These are phyloP conservation scores for Quercus mongolica DNA, from an alignment of 306 rosid species.

Conservation along the genomic window DNA sequence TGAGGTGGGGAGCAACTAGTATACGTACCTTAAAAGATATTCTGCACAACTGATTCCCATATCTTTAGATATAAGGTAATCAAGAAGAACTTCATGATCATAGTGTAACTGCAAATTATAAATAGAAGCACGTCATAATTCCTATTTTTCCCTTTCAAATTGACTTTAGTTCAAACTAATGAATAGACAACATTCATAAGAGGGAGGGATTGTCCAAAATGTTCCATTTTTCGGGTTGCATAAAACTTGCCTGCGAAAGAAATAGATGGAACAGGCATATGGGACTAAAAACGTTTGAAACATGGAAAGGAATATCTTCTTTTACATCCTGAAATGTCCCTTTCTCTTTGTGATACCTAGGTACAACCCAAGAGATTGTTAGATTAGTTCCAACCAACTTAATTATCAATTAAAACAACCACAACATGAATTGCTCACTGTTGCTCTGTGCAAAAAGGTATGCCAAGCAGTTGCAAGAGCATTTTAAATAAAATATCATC, in stretches of 20 bases:
- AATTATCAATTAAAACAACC: constrained; percentile 8
- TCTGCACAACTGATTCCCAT: constrained; percentile 80
- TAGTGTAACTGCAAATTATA: constrained; percentile 71
- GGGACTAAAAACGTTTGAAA: constrained; percentile 64
- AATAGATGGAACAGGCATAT: constrained; percentile 74
- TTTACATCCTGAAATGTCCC: constrained; percentile 34
- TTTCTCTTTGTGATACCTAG: constrained; percentile 43
- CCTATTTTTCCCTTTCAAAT: background rate
- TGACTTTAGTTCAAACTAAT: background rate
- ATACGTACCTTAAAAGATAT: constrained; percentile 67
- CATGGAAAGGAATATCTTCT: constrained; percentile 40
- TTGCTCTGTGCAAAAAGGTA: constrained; percentile 41
- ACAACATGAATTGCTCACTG: constrained; percentile 46
- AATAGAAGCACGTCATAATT: constrained; percentile 15
- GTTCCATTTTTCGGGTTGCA: background rate
- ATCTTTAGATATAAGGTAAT: constrained; percentile 88
- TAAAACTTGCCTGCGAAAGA: constrained; percentile 61
- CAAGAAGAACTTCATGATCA: constrained; percentile 90
- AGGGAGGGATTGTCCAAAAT: background rate
- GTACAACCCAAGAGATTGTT: constrained; percentile 20
- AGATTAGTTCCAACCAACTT: constrained; percentile 4
- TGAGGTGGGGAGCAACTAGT: background rate
- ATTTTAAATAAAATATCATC: constrained; percentile 88
- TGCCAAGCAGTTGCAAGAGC: constrained; percentile 60
- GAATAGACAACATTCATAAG: background rate